A percentile compares a stretch with the other conserved stretches of the same genome.
These are phyloP conservation scores for Penicillium nucicola DNA, from an alignment of 495 filamentous ascomycete genomes.

Conservation along the genomic window DNA sequence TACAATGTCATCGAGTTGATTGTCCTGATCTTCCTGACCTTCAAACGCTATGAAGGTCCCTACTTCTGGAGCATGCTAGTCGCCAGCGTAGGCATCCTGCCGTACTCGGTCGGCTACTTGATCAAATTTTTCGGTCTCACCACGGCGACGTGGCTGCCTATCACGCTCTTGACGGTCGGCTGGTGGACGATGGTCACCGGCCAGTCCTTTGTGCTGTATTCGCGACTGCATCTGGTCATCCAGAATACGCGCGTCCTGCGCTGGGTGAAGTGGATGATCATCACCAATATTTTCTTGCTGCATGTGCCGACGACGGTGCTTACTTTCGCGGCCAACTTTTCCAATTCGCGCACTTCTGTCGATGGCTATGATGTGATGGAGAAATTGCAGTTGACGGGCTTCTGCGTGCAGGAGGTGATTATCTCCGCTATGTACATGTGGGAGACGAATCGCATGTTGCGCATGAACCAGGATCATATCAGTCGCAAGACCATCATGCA, in stretches of 20 bases:
- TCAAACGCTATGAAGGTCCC: conserved; percentile 35
- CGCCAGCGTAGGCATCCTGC: conserved; percentile 28
- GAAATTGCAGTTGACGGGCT: conserved; percentile 26
- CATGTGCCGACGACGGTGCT: conserved; percentile 36
- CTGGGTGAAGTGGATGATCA: conserved; percentile 33
- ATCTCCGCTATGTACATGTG: conserved; percentile 29
- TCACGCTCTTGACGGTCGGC: conserved; percentile 32
- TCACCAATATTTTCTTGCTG: conserved; percentile 30
- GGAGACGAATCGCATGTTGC: conserved; percentile 29
- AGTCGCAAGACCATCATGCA: conserved; percentile 28
- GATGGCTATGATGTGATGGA: conserved; percentile 28
- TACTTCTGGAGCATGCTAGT: conserved; percentile 44
- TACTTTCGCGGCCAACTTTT: conserved; percentile 26
- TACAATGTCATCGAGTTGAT: conserved; percentile 40
- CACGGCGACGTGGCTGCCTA: conserved; percentile 21
- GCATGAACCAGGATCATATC: conserved; percentile 18
- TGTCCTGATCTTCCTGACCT: conserved; percentile 40
- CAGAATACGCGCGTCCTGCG: conserved; percentile 22
- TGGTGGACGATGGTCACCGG: conserved; percentile 44
- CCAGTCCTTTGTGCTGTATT: conserved; percentile 40
- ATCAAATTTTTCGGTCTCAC: conserved; percentile 35
- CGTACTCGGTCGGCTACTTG: conserved; percentile 36
- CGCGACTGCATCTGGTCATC: conserved; percentile 37
- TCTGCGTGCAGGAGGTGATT: conserved; percentile 30
- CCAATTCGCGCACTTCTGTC: conserved; percentile 9